These are phyloP conservation scores for Xylaria grammica DNA, from an alignment of 495 filamentous ascomycete species.

Conservation along the genomic window DNA sequence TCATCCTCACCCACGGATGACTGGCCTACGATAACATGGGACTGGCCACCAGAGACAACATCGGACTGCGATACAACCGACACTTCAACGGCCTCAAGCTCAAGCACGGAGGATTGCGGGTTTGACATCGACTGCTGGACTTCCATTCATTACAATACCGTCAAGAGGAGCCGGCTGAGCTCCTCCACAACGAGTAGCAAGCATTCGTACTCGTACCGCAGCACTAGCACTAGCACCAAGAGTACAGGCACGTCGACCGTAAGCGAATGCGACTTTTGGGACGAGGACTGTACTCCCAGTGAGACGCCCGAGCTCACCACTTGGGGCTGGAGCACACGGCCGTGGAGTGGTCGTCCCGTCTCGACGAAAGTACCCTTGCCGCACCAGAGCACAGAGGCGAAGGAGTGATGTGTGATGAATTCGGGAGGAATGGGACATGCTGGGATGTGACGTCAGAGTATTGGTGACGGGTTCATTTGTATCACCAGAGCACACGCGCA, in stretches of 20 bases:
- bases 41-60: conserved; percentile 3
- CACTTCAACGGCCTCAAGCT: not conserved
- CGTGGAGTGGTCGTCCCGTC: conserved; percentile 7
- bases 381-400: not conserved
- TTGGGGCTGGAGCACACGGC: not conserved
- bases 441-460: not conserved
- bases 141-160: not conserved
- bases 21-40: conserved; percentile 1
- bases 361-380: not conserved
- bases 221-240: not conserved
- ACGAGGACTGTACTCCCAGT: conserved; percentile 1
- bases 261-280: conserved; percentile 17
- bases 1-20: not conserved
- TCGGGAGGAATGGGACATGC: not conserved
- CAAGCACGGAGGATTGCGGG: not conserved
- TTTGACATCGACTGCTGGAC: not conserved
- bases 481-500: not conserved
- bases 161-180: not conserved
- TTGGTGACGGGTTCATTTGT: not conserved
- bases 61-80: not conserved
- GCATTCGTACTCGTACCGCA: conserved; percentile 13
- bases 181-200: not conserved
- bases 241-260: conserved; percentile 8
- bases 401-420: not conserved
- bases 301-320: not conserved